Percentiles rank a stretch among this genome's conserved stretches.
Evolutionary conservation across 192 early-diverging fungal species (phyloP).

Genomic region (Coemansia erecta): DNA sequence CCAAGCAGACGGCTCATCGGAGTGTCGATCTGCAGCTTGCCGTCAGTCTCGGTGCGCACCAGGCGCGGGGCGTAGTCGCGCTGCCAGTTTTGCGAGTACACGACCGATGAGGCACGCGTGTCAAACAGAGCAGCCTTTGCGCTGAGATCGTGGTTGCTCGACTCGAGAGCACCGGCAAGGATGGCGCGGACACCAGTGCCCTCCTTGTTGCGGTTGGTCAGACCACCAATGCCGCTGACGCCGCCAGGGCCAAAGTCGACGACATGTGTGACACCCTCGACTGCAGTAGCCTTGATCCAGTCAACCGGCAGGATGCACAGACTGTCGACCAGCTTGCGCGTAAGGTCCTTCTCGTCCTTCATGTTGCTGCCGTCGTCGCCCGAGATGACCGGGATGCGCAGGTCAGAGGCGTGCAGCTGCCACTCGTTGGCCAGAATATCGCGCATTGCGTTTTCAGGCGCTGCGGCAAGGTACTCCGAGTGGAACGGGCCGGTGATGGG

Average conservation of each 20-base stretch:
- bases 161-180: conserved; percentile 37
- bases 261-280: conserved; percentile 72
- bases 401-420: conserved; percentile 59
- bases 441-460: conserved; percentile 60
- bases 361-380: conserved; percentile 83
- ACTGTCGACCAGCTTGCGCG: conserved; percentile 68
- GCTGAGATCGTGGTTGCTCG: conserved; percentile 63
- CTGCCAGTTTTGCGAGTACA: conserved; percentile 84
- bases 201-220: conserved; percentile 91
- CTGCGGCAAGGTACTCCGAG: conserved; percentile 69
- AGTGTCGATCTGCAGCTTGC: conserved; percentile 79
- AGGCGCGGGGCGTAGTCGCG: conserved; percentile 80
- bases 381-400: conserved; percentile 75
- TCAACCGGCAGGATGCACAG: conserved; percentile 67
- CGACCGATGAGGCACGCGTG: conserved; percentile 67
- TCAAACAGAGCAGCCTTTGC: conserved; percentile 82
- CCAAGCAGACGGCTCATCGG: conserved; percentile 81
- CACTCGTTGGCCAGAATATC: conserved; percentile 69
- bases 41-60: conserved; percentile 66
- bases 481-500: conserved; percentile 94
- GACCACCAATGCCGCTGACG: conserved; percentile 80
- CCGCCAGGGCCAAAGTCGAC: conserved; percentile 93
- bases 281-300: conserved; percentile 63
- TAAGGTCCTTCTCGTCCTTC: conserved; percentile 57
- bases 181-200: conserved; percentile 74